Conservation (phyloP, 306 rosid genomes). For the Sesbania bispinosa region DNA sequence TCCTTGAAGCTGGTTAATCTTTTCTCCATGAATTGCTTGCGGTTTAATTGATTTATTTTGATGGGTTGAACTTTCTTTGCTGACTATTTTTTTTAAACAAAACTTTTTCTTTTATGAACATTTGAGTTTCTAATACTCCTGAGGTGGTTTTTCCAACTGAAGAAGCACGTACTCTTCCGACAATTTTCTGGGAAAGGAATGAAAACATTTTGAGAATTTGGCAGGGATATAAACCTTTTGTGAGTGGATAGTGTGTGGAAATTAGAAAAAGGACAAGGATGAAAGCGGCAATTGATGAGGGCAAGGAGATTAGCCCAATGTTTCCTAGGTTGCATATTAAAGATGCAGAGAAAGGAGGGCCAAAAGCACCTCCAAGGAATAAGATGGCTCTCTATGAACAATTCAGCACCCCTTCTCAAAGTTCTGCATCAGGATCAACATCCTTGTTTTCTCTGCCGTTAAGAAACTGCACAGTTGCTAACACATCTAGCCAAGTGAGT, state of each 20-base stretch:
- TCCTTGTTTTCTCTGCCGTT: slow-evolving; percentile 42
- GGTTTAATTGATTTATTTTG: background rate
- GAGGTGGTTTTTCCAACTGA: slow-evolving; percentile 1
- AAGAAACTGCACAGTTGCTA: slow-evolving; percentile 35
- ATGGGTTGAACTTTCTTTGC: no score
- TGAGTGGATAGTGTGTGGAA: slow-evolving; percentile 25
- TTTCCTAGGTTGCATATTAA: slow-evolving; percentile 72
- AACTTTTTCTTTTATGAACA: background rate
- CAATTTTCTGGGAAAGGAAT: slow-evolving; percentile 8
- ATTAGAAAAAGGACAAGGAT: no score
- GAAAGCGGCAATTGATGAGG: slow-evolving; percentile 43
- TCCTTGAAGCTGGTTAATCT: slow-evolving; percentile 37
- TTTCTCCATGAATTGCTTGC: background rate
- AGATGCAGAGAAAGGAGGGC: slow-evolving; percentile 70
- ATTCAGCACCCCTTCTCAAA: slow-evolving; percentile 53
- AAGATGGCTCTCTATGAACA: slow-evolving; percentile 82
- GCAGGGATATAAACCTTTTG: no score
- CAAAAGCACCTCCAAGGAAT: slow-evolving; percentile 77
- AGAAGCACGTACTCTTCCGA: background rate
- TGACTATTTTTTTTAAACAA: background rate
- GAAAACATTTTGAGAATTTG: slow-evolving; percentile 16
- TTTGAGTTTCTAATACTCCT: background rate
- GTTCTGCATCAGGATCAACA: slow-evolving; percentile 25
- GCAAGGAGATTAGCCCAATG: slow-evolving; percentile 54
- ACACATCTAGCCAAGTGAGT: slow-evolving; percentile 53